Percentiles rank a stretch among this genome's conserved stretches.
These are phyloP conservation scores for Zygosaccharomyces bailii DNA, from an alignment of 805 yeast genomes.

Conservation along the genomic window DNA sequence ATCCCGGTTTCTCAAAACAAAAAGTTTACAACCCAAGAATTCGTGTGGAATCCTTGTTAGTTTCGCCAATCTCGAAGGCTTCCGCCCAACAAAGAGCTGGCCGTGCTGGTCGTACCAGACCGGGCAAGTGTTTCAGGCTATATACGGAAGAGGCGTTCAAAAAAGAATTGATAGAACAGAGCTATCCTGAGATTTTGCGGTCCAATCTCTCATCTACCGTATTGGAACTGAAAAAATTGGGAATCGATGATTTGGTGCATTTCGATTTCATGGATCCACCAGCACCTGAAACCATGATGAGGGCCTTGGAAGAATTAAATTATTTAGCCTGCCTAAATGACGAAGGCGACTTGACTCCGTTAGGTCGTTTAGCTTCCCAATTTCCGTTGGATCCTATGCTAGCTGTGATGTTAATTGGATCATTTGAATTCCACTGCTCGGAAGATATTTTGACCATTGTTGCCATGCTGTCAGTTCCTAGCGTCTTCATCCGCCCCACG, in stretches of 20 bases:
- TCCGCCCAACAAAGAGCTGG: slow-evolving; percentile 99
- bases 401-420: slow-evolving; percentile 87
- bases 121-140: slow-evolving; percentile 94
- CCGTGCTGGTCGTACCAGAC: slow-evolving; percentile 99
- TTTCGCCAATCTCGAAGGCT: slow-evolving; percentile 95
- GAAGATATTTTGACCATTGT: slow-evolving; percentile 85
- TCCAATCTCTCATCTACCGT: slow-evolving; percentile 90
- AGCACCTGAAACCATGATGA: slow-evolving; percentile 99
- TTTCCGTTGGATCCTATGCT: slow-evolving; percentile 96
- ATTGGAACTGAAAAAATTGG: slow-evolving; percentile 86
- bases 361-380: slow-evolving; percentile 86
- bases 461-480: slow-evolving; percentile 88
- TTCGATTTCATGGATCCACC: slow-evolving; percentile 99
- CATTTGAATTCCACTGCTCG: slow-evolving; percentile 82
- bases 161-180: slow-evolving; percentile 89
- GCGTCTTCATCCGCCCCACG: slow-evolving; percentile 90
- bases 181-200: slow-evolving; percentile 92
- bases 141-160: slow-evolving; percentile 97
- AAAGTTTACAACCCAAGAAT: slow-evolving; percentile 95
- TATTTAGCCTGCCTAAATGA: slow-evolving; percentile 87
- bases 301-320: slow-evolving; percentile 93
- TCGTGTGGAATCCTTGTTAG: slow-evolving; percentile 89
- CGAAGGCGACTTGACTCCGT: slow-evolving; percentile 82
- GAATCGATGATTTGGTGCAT: slow-evolving; percentile 93
- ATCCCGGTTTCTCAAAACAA: slow-evolving; percentile 95